Conservation (phyloP, 805 yeast genomes). For the Ascoidea rubescens region DNA sequence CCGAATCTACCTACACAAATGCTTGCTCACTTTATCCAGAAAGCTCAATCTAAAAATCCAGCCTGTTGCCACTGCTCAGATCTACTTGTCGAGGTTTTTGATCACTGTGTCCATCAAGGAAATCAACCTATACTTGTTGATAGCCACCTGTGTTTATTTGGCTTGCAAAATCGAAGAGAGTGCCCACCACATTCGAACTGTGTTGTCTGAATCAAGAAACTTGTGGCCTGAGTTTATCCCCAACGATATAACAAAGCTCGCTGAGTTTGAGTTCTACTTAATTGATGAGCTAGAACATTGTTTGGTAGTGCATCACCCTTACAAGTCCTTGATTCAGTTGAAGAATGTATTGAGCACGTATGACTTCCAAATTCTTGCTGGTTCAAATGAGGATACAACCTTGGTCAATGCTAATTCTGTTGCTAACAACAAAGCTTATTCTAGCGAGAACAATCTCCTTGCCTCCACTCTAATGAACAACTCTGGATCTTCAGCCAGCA, state of each 20-base stretch:
- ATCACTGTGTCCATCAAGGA: conserved; percentile 64
- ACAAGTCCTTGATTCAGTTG: conserved; percentile 44
- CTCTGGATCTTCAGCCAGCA: not conserved
- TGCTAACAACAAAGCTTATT: not conserved
- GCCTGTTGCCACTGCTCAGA: conserved; percentile 80
- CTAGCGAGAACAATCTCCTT: too few species aligned
- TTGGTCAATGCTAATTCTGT: not conserved
- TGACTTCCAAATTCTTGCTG: conserved; percentile 8
- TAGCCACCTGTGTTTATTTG: conserved; percentile 75
- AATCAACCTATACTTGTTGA: conserved; percentile 64
- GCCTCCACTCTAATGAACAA: not conserved
- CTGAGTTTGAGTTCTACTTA: conserved; percentile 90
- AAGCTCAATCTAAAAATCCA: conserved; percentile 52
- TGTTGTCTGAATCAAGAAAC: conserved; percentile 73
- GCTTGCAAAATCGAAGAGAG: conserved; percentile 93
- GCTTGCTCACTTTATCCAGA: conserved; percentile 66
- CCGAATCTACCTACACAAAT: conserved; percentile 67
- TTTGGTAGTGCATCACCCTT: conserved; percentile 65
- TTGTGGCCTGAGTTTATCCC: conserved; percentile 94
- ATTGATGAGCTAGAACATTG: conserved; percentile 76
- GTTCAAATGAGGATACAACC: too few species aligned
- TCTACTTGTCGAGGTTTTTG: conserved; percentile 68
- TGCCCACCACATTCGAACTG: conserved; percentile 82
- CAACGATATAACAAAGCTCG: conserved; percentile 78
- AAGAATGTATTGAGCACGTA: conserved; percentile 25